phyloP scores from a whole-genome alignment of 2,329 filamentous ascomycete species.

The Ambrosiella cleistominuta region DNA sequence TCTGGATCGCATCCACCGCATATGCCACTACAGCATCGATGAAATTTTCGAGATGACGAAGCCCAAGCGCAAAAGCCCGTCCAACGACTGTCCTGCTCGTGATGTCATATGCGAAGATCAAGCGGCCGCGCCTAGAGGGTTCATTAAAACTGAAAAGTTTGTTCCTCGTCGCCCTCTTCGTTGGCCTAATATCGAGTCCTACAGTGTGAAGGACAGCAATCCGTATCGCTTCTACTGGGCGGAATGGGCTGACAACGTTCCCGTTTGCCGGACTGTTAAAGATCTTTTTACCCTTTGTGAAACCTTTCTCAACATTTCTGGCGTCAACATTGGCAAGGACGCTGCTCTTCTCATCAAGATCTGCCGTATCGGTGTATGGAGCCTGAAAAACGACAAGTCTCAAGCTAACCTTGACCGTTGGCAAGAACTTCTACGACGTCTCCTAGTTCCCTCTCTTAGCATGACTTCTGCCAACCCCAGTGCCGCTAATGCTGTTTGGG shows the following conservation, averaged over 20 bases:
- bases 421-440: constrained; percentile 65
- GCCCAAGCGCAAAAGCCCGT: background rate
- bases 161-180: constrained; percentile 50
- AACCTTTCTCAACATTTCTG: constrained; percentile 69
- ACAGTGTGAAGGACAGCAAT: constrained; percentile 56
- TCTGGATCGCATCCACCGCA: constrained; percentile 62
- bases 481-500: constrained; percentile 72
- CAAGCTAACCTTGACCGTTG: constrained; percentile 57
- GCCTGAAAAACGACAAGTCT: constrained; percentile 52
- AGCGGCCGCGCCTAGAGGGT: constrained; percentile 49
- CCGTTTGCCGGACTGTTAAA: constrained; percentile 74
- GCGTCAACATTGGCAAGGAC: constrained; percentile 79
- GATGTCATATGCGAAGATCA: constrained; percentile 39
- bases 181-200: constrained; percentile 70
- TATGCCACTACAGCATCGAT: constrained; percentile 64
- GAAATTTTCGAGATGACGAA: constrained; percentile 38
- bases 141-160: constrained; percentile 41
- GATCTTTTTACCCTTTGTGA: constrained; percentile 78
- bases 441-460: constrained; percentile 77
- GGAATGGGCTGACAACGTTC: constrained; percentile 88
- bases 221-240: constrained; percentile 93
- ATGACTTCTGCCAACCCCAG: constrained; percentile 71
- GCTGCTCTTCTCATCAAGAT: constrained; percentile 61
- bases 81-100: constrained; percentile 1
- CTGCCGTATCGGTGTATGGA: constrained; percentile 67